Conservation (phyloP, 2,329 filamentous ascomycete species). For the Hysterium pulicare region DNA sequence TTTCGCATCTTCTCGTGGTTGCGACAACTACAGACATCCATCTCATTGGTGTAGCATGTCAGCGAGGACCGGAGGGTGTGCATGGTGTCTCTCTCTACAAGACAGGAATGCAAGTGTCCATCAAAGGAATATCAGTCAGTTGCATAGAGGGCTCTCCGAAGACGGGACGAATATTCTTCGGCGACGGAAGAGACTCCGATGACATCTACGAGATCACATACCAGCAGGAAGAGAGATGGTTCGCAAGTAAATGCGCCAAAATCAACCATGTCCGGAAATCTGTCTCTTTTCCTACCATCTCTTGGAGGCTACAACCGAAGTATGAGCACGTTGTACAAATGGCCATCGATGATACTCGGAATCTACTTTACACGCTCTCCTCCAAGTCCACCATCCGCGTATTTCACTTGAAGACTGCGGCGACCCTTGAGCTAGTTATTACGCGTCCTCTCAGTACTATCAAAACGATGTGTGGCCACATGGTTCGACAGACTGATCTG, state of each 20-base stretch:
- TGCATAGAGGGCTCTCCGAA: constrained; percentile 73
- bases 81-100: constrained; percentile 77
- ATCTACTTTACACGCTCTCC: constrained; percentile 87
- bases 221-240: constrained; percentile 97
- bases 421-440: constrained; percentile 53
- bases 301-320: constrained; percentile 25
- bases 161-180: constrained; percentile 90
- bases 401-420: constrained; percentile 73
- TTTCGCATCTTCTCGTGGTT: constrained; percentile 85
- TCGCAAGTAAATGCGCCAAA: constrained; percentile 81
- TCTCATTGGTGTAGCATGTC: constrained; percentile 74
- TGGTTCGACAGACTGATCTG: constrained; percentile 70
- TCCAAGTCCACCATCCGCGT: constrained; percentile 84
- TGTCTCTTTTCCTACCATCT: constrained; percentile 56
- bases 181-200: constrained; percentile 67
- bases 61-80: constrained; percentile 63
- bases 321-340: constrained; percentile 72
- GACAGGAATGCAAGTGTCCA: constrained; percentile 77
- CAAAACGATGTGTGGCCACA: constrained; percentile 75
- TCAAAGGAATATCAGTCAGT: constrained; percentile 72
- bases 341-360: constrained; percentile 82
- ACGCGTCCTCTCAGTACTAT: constrained; percentile 53
- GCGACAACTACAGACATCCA: constrained; percentile 83
- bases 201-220: constrained; percentile 94
- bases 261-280: constrained; percentile 78